Conservation (phyloP, 306 rosid genomes). For the Oxytropis ochrocephala region DNA sequence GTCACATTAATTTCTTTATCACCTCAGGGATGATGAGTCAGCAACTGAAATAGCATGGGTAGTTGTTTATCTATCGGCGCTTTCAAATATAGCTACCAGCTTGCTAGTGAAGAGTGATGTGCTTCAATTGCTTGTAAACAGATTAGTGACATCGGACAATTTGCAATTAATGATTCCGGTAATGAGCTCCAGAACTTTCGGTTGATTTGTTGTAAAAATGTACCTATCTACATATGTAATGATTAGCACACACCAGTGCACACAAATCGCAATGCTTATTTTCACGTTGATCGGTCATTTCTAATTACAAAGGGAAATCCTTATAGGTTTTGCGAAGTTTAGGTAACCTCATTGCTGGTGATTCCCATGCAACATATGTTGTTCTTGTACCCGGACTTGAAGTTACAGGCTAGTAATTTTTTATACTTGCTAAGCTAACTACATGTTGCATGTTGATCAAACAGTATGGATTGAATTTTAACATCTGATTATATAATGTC, state of each 20-base stretch:
- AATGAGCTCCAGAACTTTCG: slow-evolving; percentile 12
- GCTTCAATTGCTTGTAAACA: slow-evolving; percentile 71
- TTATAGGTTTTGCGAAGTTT: slow-evolving; percentile 79
- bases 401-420: slow-evolving; percentile 62
- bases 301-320: slow-evolving; percentile 30
- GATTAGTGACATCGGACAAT: slow-evolving; percentile 69
- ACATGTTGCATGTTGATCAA: slow-evolving; percentile 1
- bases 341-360: slow-evolving; percentile 91
- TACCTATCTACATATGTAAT: background rate
- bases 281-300: slow-evolving; percentile 8
- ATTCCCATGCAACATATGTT: slow-evolving; percentile 46
- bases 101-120: slow-evolving; percentile 72
- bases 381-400: slow-evolving; percentile 67
- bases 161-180: slow-evolving; percentile 92
- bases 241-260: slow-evolving; percentile 3
- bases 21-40: slow-evolving; percentile 84
- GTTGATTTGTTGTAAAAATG: background rate
- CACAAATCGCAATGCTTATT: background rate
- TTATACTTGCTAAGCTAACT: slow-evolving; percentile 8
- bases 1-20: slow-evolving; percentile 8
- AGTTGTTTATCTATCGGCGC: slow-evolving; percentile 86
- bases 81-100: slow-evolving; percentile 71
- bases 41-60: slow-evolving; percentile 98
- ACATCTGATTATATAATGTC: background rate
- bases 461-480: background rate